A percentile compares a stretch with the other conserved stretches of the same genome.
These are phyloP conservation scores for Bruguiera parviflora DNA, from an alignment of 345 rosid genomes.

Conservation along the genomic window DNA sequence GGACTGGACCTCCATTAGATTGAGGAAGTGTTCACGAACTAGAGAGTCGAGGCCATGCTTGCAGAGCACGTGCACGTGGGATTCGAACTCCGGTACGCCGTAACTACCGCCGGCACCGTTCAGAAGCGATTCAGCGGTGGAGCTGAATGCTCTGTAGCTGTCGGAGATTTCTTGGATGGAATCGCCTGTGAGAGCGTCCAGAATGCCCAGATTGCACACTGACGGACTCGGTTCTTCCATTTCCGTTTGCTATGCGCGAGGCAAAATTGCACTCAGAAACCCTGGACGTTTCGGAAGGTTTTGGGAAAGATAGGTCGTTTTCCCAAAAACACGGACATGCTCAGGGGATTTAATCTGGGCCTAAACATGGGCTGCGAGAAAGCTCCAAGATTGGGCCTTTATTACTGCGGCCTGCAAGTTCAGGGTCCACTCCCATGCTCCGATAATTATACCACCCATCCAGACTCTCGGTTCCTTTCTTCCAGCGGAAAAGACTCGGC, in stretches of 20 bases:
- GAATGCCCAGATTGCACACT: conserved; percentile 42
- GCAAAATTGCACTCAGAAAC: neutral
- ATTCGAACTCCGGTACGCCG: conserved; percentile 39
- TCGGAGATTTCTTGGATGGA: conserved; percentile 52
- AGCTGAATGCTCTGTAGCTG: conserved; percentile 56
- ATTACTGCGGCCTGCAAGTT: no score
- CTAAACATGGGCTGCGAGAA: no score
- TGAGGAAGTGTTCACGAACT: conserved; percentile 67
- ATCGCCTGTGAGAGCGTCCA: conserved; percentile 47
- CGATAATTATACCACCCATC: no score
- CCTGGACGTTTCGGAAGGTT: neutral
- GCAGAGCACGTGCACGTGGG: conserved; percentile 60
- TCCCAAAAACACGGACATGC: no score
- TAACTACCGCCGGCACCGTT: conserved; percentile 40
- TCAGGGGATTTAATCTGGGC: no score
- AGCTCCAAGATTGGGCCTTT: no score
- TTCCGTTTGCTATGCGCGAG: neutral
- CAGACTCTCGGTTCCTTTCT: no score
- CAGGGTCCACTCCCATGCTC: no score
- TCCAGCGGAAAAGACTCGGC: no score
- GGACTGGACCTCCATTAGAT: conserved; percentile 53
- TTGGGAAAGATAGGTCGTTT: no score
- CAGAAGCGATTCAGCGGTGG: conserved; percentile 54
- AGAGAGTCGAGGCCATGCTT: conserved; percentile 66
- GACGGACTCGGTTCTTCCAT: conserved; percentile 47